phyloP scores from a whole-genome alignment of 805 yeast genomes.

The Phaffomyces antillensis region DNA sequence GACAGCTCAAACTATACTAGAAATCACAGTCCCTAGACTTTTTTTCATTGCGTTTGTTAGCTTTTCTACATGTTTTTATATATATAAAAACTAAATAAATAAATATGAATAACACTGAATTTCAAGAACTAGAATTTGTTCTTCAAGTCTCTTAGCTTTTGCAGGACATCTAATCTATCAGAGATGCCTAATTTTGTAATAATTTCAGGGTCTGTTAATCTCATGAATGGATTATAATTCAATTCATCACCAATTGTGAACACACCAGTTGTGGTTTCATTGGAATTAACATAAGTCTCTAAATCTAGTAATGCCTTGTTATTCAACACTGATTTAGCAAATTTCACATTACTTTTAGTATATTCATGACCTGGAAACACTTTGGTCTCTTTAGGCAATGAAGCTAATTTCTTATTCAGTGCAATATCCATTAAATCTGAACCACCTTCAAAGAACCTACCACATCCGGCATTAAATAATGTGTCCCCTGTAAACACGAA shows the following conservation, averaged over 20 bases:
- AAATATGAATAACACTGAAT: neutral
- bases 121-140: slow-evolving; percentile 31
- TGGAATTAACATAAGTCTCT: slow-evolving; percentile 38
- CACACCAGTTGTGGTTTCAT: slow-evolving; percentile 77
- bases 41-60: neutral
- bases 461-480: slow-evolving; percentile 89
- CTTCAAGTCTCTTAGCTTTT: slow-evolving; percentile 66
- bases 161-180: slow-evolving; percentile 57
- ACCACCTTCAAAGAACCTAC: slow-evolving; percentile 91
- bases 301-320: slow-evolving; percentile 45
- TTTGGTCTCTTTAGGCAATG: slow-evolving; percentile 58
- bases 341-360: slow-evolving; percentile 72
- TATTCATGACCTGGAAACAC: slow-evolving; percentile 97
- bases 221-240: slow-evolving; percentile 84
- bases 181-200: slow-evolving; percentile 48
- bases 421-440: slow-evolving; percentile 75
- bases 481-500: slow-evolving; percentile 96
- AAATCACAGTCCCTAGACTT: neutral
- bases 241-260: slow-evolving; percentile 84
- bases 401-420: slow-evolving; percentile 49
- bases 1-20: slow-evolving; percentile 1
- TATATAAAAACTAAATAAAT: neutral
- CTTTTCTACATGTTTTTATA: neutral
- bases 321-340: slow-evolving; percentile 52
- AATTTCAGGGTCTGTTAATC: slow-evolving; percentile 58